phyloP scores from a whole-genome alignment of 1,139 yeast species.

The Pichia sp. region DNA sequence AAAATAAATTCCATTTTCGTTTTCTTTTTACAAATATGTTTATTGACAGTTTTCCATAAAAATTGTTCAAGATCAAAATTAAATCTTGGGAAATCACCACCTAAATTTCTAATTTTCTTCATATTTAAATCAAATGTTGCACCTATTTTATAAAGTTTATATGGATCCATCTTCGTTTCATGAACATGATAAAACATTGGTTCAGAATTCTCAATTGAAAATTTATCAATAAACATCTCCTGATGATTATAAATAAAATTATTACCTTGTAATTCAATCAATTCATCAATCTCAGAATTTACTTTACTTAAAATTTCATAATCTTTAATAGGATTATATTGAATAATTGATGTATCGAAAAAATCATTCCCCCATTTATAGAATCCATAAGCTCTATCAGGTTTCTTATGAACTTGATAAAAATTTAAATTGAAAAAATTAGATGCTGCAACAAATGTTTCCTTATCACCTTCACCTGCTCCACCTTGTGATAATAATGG shows the following conservation, averaged over 20 bases:
- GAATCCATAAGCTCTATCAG: slow-evolving; percentile 29
- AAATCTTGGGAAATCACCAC: slow-evolving; percentile 18
- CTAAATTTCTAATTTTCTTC: slow-evolving; percentile 19
- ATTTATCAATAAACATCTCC: slow-evolving; percentile 15
- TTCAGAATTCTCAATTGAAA: slow-evolving; percentile 15
- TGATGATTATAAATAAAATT: slow-evolving; percentile 19
- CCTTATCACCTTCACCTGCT: slow-evolving; percentile 61
- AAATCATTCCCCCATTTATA: slow-evolving; percentile 20
- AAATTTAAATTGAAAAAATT: slow-evolving; percentile 42
- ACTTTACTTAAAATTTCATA: slow-evolving; percentile 28
- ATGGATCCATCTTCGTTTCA: slow-evolving; percentile 26
- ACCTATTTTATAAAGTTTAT: slow-evolving; percentile 13
- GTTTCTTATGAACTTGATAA: slow-evolving; percentile 43
- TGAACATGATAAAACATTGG: slow-evolving; percentile 27
- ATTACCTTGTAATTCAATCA: slow-evolving; percentile 10
- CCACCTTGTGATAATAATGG: slow-evolving; percentile 53
- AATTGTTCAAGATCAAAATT: slow-evolving; percentile 23
- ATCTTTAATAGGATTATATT: slow-evolving; percentile 58
- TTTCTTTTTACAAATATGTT: slow-evolving; percentile 24
- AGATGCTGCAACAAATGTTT: slow-evolving; percentile 59
- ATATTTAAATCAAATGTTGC: slow-evolving; percentile 18
- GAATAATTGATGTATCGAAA: slow-evolving; percentile 46
- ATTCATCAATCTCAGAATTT: slow-evolving; percentile 10
- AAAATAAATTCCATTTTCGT: slow-evolving; percentile 20
- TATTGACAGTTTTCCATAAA: slow-evolving; percentile 26